phyloP scores from a whole-genome alignment of 2,329 filamentous ascomycete species.

The Berkeleyomyces basicola region DNA sequence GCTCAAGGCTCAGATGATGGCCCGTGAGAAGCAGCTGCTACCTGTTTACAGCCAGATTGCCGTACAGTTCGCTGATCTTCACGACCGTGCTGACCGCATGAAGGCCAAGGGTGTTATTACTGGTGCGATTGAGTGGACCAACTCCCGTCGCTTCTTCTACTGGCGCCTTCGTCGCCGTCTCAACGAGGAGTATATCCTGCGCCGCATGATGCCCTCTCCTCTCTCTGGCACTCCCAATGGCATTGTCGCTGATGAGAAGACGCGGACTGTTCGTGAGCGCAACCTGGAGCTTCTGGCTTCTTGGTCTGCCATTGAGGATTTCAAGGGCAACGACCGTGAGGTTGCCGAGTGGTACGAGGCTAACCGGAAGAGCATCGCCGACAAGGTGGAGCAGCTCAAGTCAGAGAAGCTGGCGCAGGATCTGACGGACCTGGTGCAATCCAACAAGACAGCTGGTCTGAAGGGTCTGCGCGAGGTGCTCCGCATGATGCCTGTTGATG shows the following conservation, averaged over 20 bases:
- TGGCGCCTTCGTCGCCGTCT: constrained; percentile 94
- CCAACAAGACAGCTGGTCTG: constrained; percentile 49
- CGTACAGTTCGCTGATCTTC: constrained; percentile 91
- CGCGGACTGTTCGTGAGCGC: constrained; percentile 39
- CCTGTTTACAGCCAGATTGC: constrained; percentile 91
- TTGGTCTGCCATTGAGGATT: constrained; percentile 66
- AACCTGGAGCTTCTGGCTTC: constrained; percentile 64
- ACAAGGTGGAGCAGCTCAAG: constrained; percentile 75
- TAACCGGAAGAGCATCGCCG: constrained; percentile 66
- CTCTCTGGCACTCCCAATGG: constrained; percentile 20
- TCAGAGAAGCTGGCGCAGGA: constrained; percentile 44
- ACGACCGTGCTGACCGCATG: constrained; percentile 95
- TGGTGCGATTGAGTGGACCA: constrained; percentile 65
- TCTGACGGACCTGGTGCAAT: constrained; percentile 28
- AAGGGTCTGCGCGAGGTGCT: constrained; percentile 78
- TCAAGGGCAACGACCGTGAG: constrained; percentile 61
- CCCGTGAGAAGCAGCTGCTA: constrained; percentile 73
- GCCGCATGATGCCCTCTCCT: constrained; percentile 50
- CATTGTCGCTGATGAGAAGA: constrained; percentile 24
- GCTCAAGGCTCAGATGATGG: constrained; percentile 70
- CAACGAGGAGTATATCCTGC: constrained; percentile 94
- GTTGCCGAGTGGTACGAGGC: constrained; percentile 95
- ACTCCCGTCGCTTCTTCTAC: constrained; percentile 96
- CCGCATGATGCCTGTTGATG: constrained; percentile 69
- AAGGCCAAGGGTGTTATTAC: constrained; percentile 93